Percentiles rank a stretch among this genome's conserved stretches.
phyloP scores from a whole-genome alignment of 2,329 filamentous ascomycete species.

The Diplodia corticola region DNA sequence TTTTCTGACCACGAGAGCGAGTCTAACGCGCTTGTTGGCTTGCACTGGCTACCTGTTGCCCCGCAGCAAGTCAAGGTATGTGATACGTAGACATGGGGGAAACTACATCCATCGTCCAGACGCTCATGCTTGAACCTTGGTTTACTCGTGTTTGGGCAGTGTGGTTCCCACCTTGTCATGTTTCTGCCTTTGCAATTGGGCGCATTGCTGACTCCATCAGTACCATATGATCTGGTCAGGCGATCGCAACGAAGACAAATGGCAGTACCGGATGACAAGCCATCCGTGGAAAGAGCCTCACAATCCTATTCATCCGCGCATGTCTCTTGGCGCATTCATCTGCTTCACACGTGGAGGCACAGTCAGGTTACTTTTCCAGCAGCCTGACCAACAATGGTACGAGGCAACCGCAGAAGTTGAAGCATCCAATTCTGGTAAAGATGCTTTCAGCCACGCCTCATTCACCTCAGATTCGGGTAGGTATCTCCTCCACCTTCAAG shows the following conservation, averaged over 20 bases:
- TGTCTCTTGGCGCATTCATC: constrained; percentile 63
- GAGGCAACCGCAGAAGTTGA: constrained; percentile 75
- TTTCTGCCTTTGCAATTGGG: neutral
- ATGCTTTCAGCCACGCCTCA: constrained; percentile 42
- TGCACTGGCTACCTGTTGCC: constrained; percentile 71
- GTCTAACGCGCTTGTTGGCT: constrained; percentile 73
- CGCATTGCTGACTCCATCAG: constrained; percentile 28
- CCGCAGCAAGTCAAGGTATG: constrained; percentile 43
- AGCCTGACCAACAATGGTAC: constrained; percentile 69
- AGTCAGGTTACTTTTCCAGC: constrained; percentile 75
- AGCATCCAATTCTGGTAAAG: constrained; percentile 64
- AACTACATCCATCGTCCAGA: neutral
- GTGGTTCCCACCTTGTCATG: neutral
- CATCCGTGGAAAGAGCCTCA: constrained; percentile 68
- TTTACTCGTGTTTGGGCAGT: neutral
- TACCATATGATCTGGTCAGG: constrained; percentile 43
- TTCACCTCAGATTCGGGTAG: constrained; percentile 67
- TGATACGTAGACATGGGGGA: neutral
- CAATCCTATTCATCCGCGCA: constrained; percentile 58
- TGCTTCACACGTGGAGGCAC: constrained; percentile 73
- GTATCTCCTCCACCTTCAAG: constrained; percentile 22
- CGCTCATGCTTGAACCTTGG: neutral
- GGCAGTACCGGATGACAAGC: constrained; percentile 68
- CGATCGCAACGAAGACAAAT: constrained; percentile 50
- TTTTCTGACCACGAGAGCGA: constrained; percentile 72